A percentile compares a stretch with the other conserved stretches of the same genome.
phyloP scores from a whole-genome alignment of 805 yeast genomes.

The Tanozyma kutaoensis region DNA sequence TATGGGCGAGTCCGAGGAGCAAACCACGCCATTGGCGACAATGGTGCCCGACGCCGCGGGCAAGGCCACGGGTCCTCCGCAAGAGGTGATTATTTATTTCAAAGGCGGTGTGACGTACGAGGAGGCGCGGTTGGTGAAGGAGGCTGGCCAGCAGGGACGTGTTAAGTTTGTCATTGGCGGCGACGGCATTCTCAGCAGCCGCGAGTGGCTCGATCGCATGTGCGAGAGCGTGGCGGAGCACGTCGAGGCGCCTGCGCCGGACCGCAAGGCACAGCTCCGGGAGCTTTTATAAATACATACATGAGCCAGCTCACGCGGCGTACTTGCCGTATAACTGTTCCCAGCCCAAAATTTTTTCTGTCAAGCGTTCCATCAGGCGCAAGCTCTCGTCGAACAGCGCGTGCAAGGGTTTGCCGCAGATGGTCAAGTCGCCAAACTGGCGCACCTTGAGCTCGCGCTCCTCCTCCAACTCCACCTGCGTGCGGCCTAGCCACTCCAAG shows the following conservation, averaged over 20 bases:
- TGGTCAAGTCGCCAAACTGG: conserved; percentile 14
- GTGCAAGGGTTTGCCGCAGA: conserved; percentile 3
- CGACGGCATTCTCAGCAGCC: conserved; percentile 21
- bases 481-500: conserved; percentile 78
- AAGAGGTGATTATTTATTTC: conserved; percentile 58
- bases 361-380: conserved; percentile 54
- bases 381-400: conserved; percentile 47
- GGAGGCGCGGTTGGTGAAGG: conserved; percentile 63
- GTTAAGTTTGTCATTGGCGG: conserved; percentile 76
- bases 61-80: conserved; percentile 20
- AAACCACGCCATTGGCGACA: conserved; percentile 10
- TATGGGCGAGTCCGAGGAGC: background rate
- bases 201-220: conserved; percentile 17
- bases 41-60: conserved; percentile 24
- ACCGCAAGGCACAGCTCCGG: conserved; percentile 25
- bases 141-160: conserved; percentile 12
- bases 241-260: conserved; percentile 9
- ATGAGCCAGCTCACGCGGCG: conserved; percentile 17
- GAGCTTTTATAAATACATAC: conserved; percentile 7
- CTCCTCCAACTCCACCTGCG: conserved; percentile 68
- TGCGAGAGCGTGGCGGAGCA: conserved; percentile 15
- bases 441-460: conserved; percentile 36
- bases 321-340: conserved; percentile 55
- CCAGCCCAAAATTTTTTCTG: conserved; percentile 65
- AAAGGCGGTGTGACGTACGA: conserved; percentile 91